Evolutionary conservation across 2,329 filamentous ascomycete species (phyloP).

Genomic region (Cordyceps farinosa): DNA sequence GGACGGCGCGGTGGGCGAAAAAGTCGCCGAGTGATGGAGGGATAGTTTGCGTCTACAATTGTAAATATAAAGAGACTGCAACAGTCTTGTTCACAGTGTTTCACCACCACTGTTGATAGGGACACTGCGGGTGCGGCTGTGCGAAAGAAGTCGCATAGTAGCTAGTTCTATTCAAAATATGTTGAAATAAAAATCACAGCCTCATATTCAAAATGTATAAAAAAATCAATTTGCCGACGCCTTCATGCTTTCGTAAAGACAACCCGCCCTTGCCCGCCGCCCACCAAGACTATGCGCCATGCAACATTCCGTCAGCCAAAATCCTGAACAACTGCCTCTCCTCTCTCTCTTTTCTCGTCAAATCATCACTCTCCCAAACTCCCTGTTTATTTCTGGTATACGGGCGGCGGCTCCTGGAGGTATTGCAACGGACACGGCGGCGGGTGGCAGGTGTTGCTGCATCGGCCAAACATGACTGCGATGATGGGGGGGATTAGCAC

Average conservation of each 20-base stretch:
- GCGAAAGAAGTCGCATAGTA: no score
- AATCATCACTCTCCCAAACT: neutral
- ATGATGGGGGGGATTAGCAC: neutral
- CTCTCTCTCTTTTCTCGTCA: neutral
- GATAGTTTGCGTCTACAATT: neutral
- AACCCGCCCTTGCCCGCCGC: neutral
- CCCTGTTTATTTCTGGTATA: constrained; percentile 28
- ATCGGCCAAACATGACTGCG: constrained; percentile 35
- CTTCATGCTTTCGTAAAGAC: constrained; percentile 1
- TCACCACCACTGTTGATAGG: no score
- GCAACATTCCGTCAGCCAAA: no score
- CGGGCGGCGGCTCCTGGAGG: constrained; percentile 36
- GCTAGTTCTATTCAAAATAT: neutral
- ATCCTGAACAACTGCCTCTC: no score
- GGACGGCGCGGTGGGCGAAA: constrained; percentile 62
- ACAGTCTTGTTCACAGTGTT: neutral
- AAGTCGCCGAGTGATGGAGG: constrained; percentile 29
- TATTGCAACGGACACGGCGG: constrained; percentile 38
- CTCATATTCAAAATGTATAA: neutral
- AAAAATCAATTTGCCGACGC: constrained; percentile 1
- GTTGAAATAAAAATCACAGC: neutral
- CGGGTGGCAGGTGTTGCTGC: constrained; percentile 27
- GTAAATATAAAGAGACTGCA: neutral
- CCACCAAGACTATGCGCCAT: neutral
- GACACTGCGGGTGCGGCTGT: no score